Evolutionary conservation across 2,329 filamentous ascomycete genomes (phyloP), one percentile per base, ranked within the genome.

Genomic region (Coniochaeta pulveracea): DNA sequence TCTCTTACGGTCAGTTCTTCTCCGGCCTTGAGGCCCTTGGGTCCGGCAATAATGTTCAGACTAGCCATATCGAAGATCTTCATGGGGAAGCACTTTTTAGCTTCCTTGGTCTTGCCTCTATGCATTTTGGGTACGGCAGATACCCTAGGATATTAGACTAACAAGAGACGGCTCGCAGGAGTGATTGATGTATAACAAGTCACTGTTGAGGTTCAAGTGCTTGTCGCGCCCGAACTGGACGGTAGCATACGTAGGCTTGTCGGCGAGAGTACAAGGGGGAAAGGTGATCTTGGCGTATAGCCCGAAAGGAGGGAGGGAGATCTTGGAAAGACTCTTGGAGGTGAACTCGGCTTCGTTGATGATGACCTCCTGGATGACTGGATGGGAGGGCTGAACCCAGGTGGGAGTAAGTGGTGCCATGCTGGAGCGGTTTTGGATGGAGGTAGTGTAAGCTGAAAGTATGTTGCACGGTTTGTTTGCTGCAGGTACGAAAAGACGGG

Each of bases 181-280:
- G 55, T 80, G 76, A 52, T 80, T 80, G 43, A 78, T 73, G 54
- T 78, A 80, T 28, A 80, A 51, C 47, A 80, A 49, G 47, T 80
- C 75, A 45, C 69, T 76, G 57, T 80, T 80, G 26, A 80, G 58
- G 45, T 72, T 66, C 44, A 80, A 54, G 49, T 80, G 76, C 36
- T 56, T 57, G 42, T 69, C 51, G 34, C 56, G 56, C 38, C 63
- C 69, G 39, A 66, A 67, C 55, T 80, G 76, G 17, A 80, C 73
- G 2, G 75, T 78, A 19, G 74, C 71, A 45, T 80, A 80, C 9
- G 71, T 77, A 3, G 72, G 61, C 40, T 65, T 61, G 3, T 60
- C 52, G 33, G 68, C 66, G n/a, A 58, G 48, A 12, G 67, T 70
- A 47, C 73, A 74, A 3, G 76, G 69, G 23, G 80, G 76, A 42